phyloP scores from a whole-genome alignment of 2,329 filamentous ascomycete species.

The Penicillium sp. region DNA sequence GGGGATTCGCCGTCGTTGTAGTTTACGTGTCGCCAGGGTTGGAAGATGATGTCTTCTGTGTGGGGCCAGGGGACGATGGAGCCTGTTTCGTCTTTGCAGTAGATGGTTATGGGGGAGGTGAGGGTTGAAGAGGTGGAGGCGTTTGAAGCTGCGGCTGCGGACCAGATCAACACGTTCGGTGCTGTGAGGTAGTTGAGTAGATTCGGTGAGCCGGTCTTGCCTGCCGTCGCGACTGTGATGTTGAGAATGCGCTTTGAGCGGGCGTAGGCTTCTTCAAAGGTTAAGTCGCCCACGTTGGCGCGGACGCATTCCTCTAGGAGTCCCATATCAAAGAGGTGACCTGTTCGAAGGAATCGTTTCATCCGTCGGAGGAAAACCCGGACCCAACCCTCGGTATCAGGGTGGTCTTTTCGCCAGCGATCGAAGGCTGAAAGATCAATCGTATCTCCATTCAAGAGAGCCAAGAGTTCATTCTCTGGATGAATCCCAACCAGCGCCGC shows the following conservation, averaged over 20 bases:
- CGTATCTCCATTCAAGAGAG: slow-evolving; percentile 74
- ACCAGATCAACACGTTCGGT: slow-evolving; percentile 77
- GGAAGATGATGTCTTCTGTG: slow-evolving; percentile 63
- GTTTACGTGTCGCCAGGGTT: slow-evolving; percentile 68
- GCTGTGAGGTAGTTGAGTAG: slow-evolving; percentile 91
- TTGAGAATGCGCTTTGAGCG: slow-evolving; percentile 86
- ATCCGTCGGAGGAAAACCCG: slow-evolving; percentile 69
- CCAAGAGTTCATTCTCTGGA: slow-evolving; percentile 80
- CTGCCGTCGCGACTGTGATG: slow-evolving; percentile 82
- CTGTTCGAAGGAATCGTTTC: slow-evolving; percentile 71
- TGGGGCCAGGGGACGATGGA: slow-evolving; percentile 75
- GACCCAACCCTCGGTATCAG: slow-evolving; percentile 45
- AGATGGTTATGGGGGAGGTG: slow-evolving; percentile 69
- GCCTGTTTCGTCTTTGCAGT: slow-evolving; percentile 77
- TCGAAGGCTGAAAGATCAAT: slow-evolving; percentile 84
- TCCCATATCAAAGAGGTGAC: slow-evolving; percentile 80
- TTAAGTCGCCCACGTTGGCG: slow-evolving; percentile 84
- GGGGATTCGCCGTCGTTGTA: slow-evolving; percentile 70
- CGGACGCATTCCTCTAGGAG: slow-evolving; percentile 83
- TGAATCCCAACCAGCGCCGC: slow-evolving; percentile 86
- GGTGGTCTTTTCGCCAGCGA: slow-evolving; percentile 36
- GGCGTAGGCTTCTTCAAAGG: slow-evolving; percentile 89
- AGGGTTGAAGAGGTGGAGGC: slow-evolving; percentile 62
- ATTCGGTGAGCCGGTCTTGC: slow-evolving; percentile 76
- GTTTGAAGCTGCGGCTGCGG: slow-evolving; percentile 48